These are phyloP conservation scores for Eimeria necatrix DNA, from an alignment of 169 alveolate species.

Conservation along the genomic window DNA sequence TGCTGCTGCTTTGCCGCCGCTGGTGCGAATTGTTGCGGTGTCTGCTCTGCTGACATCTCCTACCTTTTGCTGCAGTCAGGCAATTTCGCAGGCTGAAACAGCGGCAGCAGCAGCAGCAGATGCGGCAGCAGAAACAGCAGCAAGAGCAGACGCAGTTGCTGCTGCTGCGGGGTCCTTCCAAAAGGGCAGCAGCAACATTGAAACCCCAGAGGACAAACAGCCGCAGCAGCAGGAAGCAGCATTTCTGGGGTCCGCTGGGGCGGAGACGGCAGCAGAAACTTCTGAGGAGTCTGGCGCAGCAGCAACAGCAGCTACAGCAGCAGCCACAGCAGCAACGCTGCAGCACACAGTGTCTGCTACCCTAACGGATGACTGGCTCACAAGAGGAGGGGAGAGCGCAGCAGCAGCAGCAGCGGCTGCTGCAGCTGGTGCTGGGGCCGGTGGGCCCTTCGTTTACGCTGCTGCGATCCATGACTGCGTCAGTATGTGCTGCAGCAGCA, in stretches of 20 bases:
- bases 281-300: neutral
- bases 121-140: neutral
- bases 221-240: neutral
- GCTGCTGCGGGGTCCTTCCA: neutral
- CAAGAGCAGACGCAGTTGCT: slow-evolving; percentile 29
- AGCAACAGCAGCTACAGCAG: slow-evolving; percentile 4
- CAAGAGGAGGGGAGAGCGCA: neutral
- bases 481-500: neutral
- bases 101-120: slow-evolving; percentile 35
- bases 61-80: slow-evolving; percentile 52
- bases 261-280: slow-evolving; percentile 3
- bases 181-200: too few relatives aligned
- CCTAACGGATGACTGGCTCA: slow-evolving; percentile 12
- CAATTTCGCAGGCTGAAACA: neutral
- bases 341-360: slow-evolving; percentile 24
- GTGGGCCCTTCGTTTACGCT: slow-evolving; percentile 35
- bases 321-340: slow-evolving; percentile 19
- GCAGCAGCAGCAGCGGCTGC: slow-evolving; percentile 26
- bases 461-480: slow-evolving; percentile 49
- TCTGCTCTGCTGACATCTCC: slow-evolving; percentile 44
- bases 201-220: neutral
- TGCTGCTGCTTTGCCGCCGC: slow-evolving; percentile 55
- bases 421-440: slow-evolving; percentile 1
- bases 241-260: neutral
- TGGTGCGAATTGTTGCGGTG: slow-evolving; percentile 41